These are phyloP conservation scores for Lophiotrema nucula DNA, from an alignment of 495 filamentous ascomycete species.

Conservation along the genomic window DNA sequence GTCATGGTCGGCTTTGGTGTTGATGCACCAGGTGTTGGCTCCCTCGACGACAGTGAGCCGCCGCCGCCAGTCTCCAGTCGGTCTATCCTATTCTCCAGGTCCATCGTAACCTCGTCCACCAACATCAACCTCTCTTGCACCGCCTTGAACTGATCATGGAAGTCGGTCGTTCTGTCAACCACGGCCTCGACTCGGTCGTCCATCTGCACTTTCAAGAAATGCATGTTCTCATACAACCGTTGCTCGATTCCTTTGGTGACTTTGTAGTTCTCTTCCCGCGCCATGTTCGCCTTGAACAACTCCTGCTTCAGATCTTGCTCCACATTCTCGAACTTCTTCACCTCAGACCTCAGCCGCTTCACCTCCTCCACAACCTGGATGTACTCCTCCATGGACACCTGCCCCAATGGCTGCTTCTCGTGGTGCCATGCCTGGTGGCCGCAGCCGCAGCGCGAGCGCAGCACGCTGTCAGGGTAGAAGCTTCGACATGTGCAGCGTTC, in stretches of 20 bases:
- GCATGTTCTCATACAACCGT: slow-evolving; percentile 34
- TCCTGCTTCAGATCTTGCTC: slow-evolving; percentile 33
- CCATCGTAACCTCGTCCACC: slow-evolving; percentile 37
- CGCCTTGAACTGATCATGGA: slow-evolving; percentile 32
- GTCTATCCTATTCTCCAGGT: slow-evolving; percentile 35
- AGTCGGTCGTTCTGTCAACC: slow-evolving; percentile 36
- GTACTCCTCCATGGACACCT: slow-evolving; percentile 32
- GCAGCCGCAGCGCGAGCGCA: slow-evolving; percentile 40
- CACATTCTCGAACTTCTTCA: slow-evolving; percentile 19
- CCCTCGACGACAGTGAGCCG: slow-evolving; percentile 15
- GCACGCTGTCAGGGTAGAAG: slow-evolving; percentile 30
- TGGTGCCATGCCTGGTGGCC: slow-evolving; percentile 44
- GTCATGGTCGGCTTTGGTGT: slow-evolving; percentile 18
- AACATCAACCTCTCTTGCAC: slow-evolving; percentile 29
- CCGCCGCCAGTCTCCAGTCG: slow-evolving; percentile 19
- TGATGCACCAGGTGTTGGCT: slow-evolving; percentile 24
- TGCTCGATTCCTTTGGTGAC: slow-evolving; percentile 24
- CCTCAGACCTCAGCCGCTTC: slow-evolving; percentile 28
- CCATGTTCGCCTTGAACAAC: slow-evolving; percentile 23
- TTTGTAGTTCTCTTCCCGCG: slow-evolving; percentile 26
- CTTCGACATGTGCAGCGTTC: slow-evolving; percentile 39
- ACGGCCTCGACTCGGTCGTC: slow-evolving; percentile 38
- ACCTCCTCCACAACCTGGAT: slow-evolving; percentile 29
- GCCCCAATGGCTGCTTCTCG: slow-evolving; percentile 26
- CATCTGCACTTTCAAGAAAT: slow-evolving; percentile 31